A percentile compares a stretch with the other conserved stretches of the same genome.
These are phyloP conservation scores for Aspergillus cejpii DNA, from an alignment of 2,329 filamentous ascomycete species.

Conservation along the genomic window DNA sequence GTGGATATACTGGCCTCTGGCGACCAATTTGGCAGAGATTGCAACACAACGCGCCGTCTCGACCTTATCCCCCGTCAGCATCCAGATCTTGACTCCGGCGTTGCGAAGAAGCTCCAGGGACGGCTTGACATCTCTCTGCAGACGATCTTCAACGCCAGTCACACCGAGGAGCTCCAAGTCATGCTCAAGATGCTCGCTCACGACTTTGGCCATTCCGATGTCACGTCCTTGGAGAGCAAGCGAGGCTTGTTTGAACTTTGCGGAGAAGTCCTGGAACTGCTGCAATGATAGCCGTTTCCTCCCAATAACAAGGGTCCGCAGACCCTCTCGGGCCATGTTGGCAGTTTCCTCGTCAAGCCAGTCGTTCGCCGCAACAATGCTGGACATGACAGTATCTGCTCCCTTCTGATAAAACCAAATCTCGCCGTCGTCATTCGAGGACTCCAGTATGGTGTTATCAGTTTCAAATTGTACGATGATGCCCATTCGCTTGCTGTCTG, in stretches of 20 bases:
- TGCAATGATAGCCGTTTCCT: conserved; percentile 72
- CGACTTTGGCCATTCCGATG: conserved; percentile 68
- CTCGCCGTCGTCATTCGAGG: conserved; percentile 57
- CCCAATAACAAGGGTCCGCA: conserved; percentile 92
- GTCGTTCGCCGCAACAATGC: conserved; percentile 90
- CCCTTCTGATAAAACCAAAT: conserved; percentile 99
- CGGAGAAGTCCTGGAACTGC: conserved; percentile 74
- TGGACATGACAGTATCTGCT: conserved; percentile 95
- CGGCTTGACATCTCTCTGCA: conserved; percentile 92
- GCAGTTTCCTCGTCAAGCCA: conserved; percentile 98
- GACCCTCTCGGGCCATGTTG: conserved; percentile 97
- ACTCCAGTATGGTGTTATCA: conserved; percentile 45
- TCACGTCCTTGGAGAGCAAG: conserved; percentile 75
- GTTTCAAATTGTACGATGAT: conserved; percentile 84
- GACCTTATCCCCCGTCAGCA: conserved; percentile 97
- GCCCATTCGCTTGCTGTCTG: conserved; percentile 96
- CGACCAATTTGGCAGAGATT: conserved; percentile 87
- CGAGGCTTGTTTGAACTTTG: conserved; percentile 69
- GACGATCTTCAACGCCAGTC: conserved; percentile 93
- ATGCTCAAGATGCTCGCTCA: conserved; percentile 73
- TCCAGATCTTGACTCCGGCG: conserved; percentile 98
- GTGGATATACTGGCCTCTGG: conserved; percentile 90
- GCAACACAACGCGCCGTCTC: conserved; percentile 96
- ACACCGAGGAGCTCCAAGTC: conserved; percentile 93
- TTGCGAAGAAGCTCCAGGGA: conserved; percentile 92